These are phyloP conservation scores for Arabidopsis lyrata DNA, from an alignment of 441 rosid genomes.

Conservation along the genomic window DNA sequence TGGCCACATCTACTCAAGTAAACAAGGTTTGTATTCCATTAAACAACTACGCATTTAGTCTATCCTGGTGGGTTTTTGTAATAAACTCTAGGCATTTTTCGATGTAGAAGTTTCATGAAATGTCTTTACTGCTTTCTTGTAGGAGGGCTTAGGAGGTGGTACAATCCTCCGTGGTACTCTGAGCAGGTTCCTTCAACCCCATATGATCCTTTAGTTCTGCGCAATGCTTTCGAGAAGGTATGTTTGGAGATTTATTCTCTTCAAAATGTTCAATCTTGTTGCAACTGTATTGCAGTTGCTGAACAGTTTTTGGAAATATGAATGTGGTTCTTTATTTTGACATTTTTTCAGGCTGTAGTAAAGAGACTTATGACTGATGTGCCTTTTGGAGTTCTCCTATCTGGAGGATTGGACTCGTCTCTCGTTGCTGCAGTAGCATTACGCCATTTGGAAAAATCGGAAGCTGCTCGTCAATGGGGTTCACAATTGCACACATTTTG, in stretches of 20 bases:
- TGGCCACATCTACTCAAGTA: constrained; percentile 96
- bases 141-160: constrained; percentile 95
- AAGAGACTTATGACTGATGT: constrained; percentile 99
- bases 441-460: constrained; percentile 74
- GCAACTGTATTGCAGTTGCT: background rate
- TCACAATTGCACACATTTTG: constrained; percentile 93
- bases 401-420: constrained; percentile 99
- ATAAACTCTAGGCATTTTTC: background rate
- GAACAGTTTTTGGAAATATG: background rate
- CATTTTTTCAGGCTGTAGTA: constrained; percentile 75
- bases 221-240: constrained; percentile 87
- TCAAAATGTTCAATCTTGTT: constrained; percentile 2
- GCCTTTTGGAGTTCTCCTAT: constrained; percentile 97
- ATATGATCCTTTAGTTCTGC: constrained; percentile 73
- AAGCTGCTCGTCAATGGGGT: constrained; percentile 95
- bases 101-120: background rate
- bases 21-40: constrained; percentile 63
- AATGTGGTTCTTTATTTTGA: constrained; percentile 6
- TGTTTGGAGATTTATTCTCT: constrained; percentile 25
- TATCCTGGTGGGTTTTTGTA: background rate
- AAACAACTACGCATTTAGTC: background rate
- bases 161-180: constrained; percentile 84
- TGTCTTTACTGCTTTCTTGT: constrained; percentile 38
- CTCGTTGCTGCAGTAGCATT: constrained; percentile 96
- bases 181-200: constrained; percentile 88